Percentiles rank a stretch among this genome's conserved stretches.
phyloP scores from a whole-genome alignment of 164 flowering plant genomes.

The Magnolia sinica region DNA sequence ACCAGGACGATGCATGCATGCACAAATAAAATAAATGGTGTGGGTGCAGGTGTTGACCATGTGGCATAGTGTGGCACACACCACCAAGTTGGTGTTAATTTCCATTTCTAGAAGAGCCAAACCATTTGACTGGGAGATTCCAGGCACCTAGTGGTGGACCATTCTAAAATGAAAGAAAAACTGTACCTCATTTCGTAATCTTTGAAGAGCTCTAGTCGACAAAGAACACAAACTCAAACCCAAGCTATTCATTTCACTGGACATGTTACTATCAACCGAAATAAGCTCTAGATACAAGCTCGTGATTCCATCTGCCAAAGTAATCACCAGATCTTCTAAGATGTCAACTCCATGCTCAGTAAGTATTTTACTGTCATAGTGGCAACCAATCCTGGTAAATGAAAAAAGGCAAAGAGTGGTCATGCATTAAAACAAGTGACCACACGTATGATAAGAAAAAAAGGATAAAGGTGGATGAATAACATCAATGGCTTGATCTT shows the following conservation, averaged over 20 bases:
- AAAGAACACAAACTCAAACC: slow-evolving; percentile 60
- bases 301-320: slow-evolving; percentile 81
- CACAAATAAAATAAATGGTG: neutral
- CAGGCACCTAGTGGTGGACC: neutral
- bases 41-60: neutral
- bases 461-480: neutral
- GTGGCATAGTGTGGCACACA: neutral
- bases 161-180: neutral
- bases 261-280: slow-evolving; percentile 79
- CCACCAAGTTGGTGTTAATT: neutral
- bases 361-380: slow-evolving; percentile 54
- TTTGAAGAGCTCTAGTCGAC: slow-evolving; percentile 87
- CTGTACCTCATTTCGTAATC: slow-evolving; percentile 83
- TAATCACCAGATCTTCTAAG: slow-evolving; percentile 86
- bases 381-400: slow-evolving; percentile 45
- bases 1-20: neutral
- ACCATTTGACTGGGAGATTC: neutral
- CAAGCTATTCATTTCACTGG: slow-evolving; percentile 55
- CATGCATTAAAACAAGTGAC: neutral
- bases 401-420: neutral
- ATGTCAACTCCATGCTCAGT: slow-evolving; percentile 52
- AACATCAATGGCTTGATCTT: neutral
- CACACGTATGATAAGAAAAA: neutral
- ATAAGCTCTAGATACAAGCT: slow-evolving; percentile 79
- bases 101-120: neutral